Conservation (phyloP, 495 filamentous ascomycete species). For the Parathielavia hyrcaniae region DNA sequence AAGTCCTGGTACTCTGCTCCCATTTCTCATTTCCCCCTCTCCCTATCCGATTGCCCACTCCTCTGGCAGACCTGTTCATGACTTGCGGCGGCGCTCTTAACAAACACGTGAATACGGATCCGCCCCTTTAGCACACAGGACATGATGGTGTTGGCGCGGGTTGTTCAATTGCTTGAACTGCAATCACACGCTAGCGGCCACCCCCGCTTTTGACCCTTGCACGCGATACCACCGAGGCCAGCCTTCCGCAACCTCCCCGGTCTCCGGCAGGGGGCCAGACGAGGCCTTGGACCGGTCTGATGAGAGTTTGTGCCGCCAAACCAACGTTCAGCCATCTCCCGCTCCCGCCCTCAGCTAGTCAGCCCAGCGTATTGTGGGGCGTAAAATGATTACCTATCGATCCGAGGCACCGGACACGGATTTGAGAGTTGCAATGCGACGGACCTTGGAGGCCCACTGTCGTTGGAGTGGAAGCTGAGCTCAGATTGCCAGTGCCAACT, state of each 20-base stretch:
- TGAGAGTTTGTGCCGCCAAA: too few relatives aligned
- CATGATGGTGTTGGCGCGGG: slow-evolving; percentile 20
- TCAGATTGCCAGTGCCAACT: background rate
- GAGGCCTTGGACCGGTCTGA: too few relatives aligned
- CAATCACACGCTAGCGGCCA: slow-evolving; percentile 37
- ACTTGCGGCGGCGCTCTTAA: background rate
- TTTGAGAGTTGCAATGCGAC: slow-evolving; percentile 25
- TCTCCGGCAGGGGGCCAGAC: slow-evolving; percentile 15
- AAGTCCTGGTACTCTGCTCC: too few relatives aligned
- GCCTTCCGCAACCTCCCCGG: slow-evolving; percentile 17
- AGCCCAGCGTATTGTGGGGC: slow-evolving; percentile 17
- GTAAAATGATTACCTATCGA: slow-evolving; percentile 24
- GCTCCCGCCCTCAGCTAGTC: background rate
- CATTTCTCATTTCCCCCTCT: too few relatives aligned
- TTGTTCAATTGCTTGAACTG: slow-evolving; percentile 30
- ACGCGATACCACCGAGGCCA: slow-evolving; percentile 19
- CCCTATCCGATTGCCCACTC: too few relatives aligned
- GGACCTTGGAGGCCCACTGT: slow-evolving; percentile 19
- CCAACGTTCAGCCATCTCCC: background rate
- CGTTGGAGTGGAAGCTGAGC: background rate
- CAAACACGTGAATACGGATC: background rate
- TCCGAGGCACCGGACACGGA: slow-evolving; percentile 31
- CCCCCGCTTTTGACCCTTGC: slow-evolving; percentile 34
- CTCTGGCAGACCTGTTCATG: background rate
- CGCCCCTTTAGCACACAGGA: slow-evolving; percentile 3